Conservation (phyloP, 805 yeast species). For the Saturnispora bothae region DNA sequence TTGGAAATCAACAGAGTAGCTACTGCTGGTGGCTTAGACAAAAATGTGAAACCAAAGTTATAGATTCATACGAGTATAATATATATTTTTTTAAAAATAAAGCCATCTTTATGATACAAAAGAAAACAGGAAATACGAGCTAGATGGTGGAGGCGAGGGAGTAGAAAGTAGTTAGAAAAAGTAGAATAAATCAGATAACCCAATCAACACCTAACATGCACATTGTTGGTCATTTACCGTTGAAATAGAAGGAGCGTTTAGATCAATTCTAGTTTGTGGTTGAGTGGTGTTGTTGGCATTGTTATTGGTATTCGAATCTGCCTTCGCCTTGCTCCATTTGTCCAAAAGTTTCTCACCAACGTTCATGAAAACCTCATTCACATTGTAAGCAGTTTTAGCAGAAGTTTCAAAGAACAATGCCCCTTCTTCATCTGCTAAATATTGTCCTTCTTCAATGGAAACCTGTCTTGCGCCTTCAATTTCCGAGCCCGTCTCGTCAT, state of each 20-base stretch:
- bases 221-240: constrained; percentile 21
- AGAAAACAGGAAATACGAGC: neutral
- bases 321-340: constrained; percentile 1
- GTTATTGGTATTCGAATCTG: constrained; percentile 4
- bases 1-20: constrained; percentile 47
- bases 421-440: constrained; percentile 84
- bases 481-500: constrained; percentile 34
- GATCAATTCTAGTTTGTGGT: constrained; percentile 25
- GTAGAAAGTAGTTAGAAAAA: too few relatives aligned
- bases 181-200: neutral
- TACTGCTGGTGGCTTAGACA: constrained; percentile 42
- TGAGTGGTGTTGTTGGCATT: constrained; percentile 1
- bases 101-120: neutral
- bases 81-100: too few relatives aligned
- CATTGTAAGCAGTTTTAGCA: constrained; percentile 84
- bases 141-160: neutral
- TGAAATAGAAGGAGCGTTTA: constrained; percentile 24
- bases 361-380: constrained; percentile 81
- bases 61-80: too few relatives aligned
- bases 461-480: constrained; percentile 61
- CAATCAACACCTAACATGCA: constrained; percentile 27
- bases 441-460: constrained; percentile 74
- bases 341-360: constrained; percentile 81
- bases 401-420: constrained; percentile 87
- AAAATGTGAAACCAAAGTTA: constrained; percentile 36